Percentiles rank a stretch among this genome's conserved stretches.
These are phyloP conservation scores for Apophysomyces variabilis DNA, from an alignment of 371 early-diverging fungal species.

Conservation along the genomic window DNA sequence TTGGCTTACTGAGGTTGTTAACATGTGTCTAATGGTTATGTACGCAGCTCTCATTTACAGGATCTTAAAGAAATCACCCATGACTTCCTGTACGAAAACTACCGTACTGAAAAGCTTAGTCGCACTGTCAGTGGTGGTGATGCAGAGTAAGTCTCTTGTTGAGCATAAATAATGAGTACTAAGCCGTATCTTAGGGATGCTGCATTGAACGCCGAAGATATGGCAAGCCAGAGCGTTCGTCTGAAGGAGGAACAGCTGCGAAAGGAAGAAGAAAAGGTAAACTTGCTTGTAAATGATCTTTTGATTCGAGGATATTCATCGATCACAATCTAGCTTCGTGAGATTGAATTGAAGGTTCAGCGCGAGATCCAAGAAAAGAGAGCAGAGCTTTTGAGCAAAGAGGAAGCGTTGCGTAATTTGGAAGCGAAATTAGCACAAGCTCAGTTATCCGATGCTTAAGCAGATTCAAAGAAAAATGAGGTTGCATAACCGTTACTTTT, in stretches of 20 bases:
- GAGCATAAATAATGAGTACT: background rate
- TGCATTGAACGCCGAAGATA: constrained; percentile 55
- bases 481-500: constrained; percentile 5
- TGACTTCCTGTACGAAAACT: constrained; percentile 87
- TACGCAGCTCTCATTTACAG: constrained; percentile 84
- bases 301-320: background rate
- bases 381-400: constrained; percentile 61
- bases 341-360: constrained; percentile 63
- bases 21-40: background rate
- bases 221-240: constrained; percentile 53
- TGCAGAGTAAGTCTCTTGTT: constrained; percentile 37
- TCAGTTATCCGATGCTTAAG: constrained; percentile 46
- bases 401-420: constrained; percentile 60
- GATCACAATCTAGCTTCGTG: constrained; percentile 44
- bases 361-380: constrained; percentile 64
- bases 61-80: constrained; percentile 91
- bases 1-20: background rate
- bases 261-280: constrained; percentile 65
- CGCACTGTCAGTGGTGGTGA: constrained; percentile 61
- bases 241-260: constrained; percentile 67
- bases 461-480: background rate
- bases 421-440: constrained; percentile 59
- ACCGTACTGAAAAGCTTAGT: constrained; percentile 90
- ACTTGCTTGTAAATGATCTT: too few relatives aligned
- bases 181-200: constrained; percentile 28